Evolutionary conservation across 768 basidiomycete species (phyloP), one percentile per base, ranked within the genome.

Genomic region (Lentinula sp.): DNA sequence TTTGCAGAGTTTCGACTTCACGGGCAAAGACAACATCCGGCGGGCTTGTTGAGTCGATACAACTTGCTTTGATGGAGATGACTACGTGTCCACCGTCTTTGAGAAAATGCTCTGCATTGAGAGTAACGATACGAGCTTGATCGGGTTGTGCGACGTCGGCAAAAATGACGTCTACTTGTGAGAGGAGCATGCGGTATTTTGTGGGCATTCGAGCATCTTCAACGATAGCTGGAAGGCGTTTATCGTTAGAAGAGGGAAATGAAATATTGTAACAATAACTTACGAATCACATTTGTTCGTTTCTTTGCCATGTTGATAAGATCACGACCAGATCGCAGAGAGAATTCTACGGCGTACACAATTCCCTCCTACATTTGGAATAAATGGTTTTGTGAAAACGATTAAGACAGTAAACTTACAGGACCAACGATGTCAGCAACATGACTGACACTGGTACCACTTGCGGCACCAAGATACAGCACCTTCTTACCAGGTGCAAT

Each of bases 271-370:
- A 57, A 37, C 23, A 58, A 28, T 2, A 59, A 63, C 91, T 61
- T 76, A 96, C 94, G 97, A 69, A 98, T 96, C 65, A 98, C 94
- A 74, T 98, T 99, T 65, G 97, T 98, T 62, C 97, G 84, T 78
- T 97, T 98, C 78, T 98, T 98, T 37, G 97, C 96, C 97, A 98
- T 99, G 77, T 91, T 91, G 67, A 99, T 97, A 63, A 98, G 77
- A 76, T 99, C 97, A 75, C 97, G 92, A 39, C 97, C 97, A 59
- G 95, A 96, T 68, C 97, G 86, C 66, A 88, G 82, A 2, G 97
- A 98, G 78, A 99, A 98, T 75, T 99, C 97, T 35, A 99, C 97
- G 18, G 97, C 97, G 72, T 99, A 98, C 8, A 98, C 97, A 62
- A 91, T 84, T 59, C 97, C 97, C 65, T 97, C 94, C 92, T 95